Evolutionary conservation across 2,329 filamentous ascomycete species (phyloP).

Genomic region (Chrysoporthe cubensis): DNA sequence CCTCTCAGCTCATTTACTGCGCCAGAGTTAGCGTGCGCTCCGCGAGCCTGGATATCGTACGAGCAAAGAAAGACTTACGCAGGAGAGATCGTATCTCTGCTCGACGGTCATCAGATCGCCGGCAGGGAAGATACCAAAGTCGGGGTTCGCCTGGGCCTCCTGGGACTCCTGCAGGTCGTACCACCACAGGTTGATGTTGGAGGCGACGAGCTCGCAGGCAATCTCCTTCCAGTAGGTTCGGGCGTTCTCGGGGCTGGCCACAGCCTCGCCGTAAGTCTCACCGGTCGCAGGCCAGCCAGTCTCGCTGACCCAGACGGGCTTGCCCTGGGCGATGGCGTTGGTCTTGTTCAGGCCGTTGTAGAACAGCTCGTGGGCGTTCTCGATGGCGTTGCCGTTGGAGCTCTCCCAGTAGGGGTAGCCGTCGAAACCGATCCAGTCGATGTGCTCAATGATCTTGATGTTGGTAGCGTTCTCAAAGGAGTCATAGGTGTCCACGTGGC

Average conservation of each 20-base stretch:
- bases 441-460: conserved; percentile 61
- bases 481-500: conserved; percentile 73
- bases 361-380: conserved; percentile 60
- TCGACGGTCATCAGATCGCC: conserved; percentile 37
- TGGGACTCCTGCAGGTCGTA: conserved; percentile 43
- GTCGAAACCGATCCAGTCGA: conserved; percentile 68
- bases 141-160: conserved; percentile 38
- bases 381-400: conserved; percentile 58
- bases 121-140: conserved; percentile 42
- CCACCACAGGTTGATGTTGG: conserved; percentile 41
- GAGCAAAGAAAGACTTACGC: conserved; percentile 21
- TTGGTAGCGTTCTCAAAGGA: conserved; percentile 64
- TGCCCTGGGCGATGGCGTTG: conserved; percentile 44
- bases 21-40: not conserved
- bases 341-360: conserved; percentile 51
- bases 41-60: not conserved
- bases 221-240: conserved; percentile 29
- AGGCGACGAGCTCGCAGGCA: conserved; percentile 20
- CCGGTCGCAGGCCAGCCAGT: conserved; percentile 28
- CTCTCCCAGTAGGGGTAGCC: conserved; percentile 71
- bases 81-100: conserved; percentile 39
- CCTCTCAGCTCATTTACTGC: not conserved
- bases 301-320: conserved; percentile 30
- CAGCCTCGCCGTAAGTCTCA: conserved; percentile 21
- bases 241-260: conserved; percentile 25